A percentile compares a stretch with the other conserved stretches of the same genome.
Conservation (phyloP, 768 basidiomycete species). For the Lenzites betulinus region DNA sequence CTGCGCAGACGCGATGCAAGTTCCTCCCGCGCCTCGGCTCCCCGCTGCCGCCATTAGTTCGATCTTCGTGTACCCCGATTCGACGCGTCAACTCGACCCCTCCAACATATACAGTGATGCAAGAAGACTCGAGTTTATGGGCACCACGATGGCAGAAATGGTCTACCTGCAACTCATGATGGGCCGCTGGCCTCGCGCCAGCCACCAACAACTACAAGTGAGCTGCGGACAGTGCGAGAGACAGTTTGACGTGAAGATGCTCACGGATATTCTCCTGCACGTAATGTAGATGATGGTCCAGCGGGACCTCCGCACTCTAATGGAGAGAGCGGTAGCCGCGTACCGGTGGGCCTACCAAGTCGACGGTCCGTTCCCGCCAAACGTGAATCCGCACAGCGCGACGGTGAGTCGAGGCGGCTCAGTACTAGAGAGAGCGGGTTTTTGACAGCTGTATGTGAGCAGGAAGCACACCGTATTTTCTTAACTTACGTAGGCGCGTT, state of each 20-base stretch:
- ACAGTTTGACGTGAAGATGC: not conserved
- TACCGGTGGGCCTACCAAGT: not conserved
- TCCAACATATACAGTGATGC: not conserved
- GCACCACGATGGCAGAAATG: not conserved
- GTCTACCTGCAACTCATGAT: not conserved
- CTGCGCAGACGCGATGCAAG: not conserved
- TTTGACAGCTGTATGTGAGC: not conserved
- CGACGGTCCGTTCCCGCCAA: not conserved
- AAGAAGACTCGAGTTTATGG: not conserved
- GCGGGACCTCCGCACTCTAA: not conserved
- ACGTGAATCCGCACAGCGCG: not conserved
- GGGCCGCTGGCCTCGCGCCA: not conserved
- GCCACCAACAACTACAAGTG: not conserved
- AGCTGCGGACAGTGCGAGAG: not conserved
- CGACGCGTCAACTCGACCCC: not conserved
- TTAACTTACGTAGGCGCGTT: slow-evolving; percentile 3
- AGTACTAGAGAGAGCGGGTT: not conserved
- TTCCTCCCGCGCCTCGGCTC: slow-evolving; percentile 1
- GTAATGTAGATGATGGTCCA: not conserved
- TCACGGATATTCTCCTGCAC: not conserved
- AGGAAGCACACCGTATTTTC: slow-evolving; percentile 2
- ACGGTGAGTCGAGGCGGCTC: not conserved
- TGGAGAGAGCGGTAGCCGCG: not conserved
- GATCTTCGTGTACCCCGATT: slow-evolving; percentile 3
- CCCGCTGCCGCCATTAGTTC: not conserved